Evolutionary conservation across 345 rosid genomes (phyloP).

Genomic region (Arabis hirsuta): DNA sequence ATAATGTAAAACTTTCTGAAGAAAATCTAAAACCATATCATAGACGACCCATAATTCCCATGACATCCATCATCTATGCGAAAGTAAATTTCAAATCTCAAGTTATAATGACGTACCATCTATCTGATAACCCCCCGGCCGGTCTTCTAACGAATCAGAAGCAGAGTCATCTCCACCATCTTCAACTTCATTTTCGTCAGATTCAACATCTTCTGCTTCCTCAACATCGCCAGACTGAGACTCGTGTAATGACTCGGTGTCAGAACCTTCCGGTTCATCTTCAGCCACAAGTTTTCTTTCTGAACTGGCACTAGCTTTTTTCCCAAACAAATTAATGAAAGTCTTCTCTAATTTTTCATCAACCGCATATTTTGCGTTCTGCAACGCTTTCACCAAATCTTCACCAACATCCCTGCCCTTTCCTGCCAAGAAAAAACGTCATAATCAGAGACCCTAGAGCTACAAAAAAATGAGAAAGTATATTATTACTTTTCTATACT

Average conservation of each 20-base stretch:
- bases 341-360: constrained; percentile 83
- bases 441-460: constrained; percentile 17
- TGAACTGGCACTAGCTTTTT: constrained; percentile 45
- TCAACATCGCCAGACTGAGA: constrained; percentile 41
- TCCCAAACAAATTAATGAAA: constrained; percentile 68
- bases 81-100: neutral
- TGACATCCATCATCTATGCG: neutral
- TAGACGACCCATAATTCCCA: neutral
- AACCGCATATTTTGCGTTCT: constrained; percentile 80
- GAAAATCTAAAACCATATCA: constrained; percentile 11
- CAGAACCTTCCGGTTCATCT: constrained; percentile 43
- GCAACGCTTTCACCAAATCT: constrained; percentile 78
- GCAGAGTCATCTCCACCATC: constrained; percentile 48
- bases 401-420: constrained; percentile 81
- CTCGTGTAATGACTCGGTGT: constrained; percentile 48
- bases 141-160: constrained; percentile 55
- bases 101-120: constrained; percentile 54
- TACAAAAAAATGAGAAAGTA: neutral
- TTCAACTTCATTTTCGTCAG: constrained; percentile 38
- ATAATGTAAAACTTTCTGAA: constrained; percentile 9
- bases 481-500: neutral
- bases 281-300: constrained; percentile 46
- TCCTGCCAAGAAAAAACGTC: constrained; percentile 52
- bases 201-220: constrained; percentile 19
- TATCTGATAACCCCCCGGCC: constrained; percentile 44